These are phyloP conservation scores for Paratrimastix pyriformis DNA, from an alignment of 78 protist species.

Conservation along the genomic window DNA sequence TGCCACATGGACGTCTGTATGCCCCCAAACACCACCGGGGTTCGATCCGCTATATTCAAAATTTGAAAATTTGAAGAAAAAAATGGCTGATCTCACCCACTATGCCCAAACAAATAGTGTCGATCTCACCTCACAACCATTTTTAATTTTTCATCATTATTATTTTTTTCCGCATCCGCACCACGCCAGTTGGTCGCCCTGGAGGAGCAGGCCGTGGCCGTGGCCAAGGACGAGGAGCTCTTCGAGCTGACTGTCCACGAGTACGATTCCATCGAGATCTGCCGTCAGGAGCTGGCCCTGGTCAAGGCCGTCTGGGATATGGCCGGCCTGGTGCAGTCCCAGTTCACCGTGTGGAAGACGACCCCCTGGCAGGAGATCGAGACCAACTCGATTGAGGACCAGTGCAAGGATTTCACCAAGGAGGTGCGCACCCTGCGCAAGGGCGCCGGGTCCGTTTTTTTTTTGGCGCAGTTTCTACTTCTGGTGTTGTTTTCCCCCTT, in stretches of 20 bases:
- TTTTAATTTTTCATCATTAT: too few species aligned
- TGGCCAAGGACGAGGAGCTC: constrained; percentile 29
- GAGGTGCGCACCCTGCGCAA: constrained; percentile 14
- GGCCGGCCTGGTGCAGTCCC: constrained; percentile 11
- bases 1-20: not conserved
- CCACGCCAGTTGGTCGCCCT: too few species aligned
- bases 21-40: too few species aligned
- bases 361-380: constrained; percentile 53
- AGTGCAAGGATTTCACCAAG: constrained; percentile 28
- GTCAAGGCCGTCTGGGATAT: constrained; percentile 63
- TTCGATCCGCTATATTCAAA: too few species aligned
- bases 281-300: constrained; percentile 18
- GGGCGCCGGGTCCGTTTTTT: too few species aligned
- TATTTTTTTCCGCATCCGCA: too few species aligned
- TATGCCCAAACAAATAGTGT: too few species aligned
- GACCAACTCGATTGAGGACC: constrained; percentile 40
- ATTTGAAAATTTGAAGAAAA: too few species aligned
- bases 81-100: too few species aligned
- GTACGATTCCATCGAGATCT: constrained; percentile 16
- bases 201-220: not conserved
- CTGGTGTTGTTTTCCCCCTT: too few species aligned
- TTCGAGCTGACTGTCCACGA: constrained; percentile 35
- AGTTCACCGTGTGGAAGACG: constrained; percentile 19
- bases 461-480: too few species aligned
- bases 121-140: too few species aligned